Evolutionary conservation across 2,329 filamentous ascomycete species (phyloP).

Genomic region (Fusarium humuli): DNA sequence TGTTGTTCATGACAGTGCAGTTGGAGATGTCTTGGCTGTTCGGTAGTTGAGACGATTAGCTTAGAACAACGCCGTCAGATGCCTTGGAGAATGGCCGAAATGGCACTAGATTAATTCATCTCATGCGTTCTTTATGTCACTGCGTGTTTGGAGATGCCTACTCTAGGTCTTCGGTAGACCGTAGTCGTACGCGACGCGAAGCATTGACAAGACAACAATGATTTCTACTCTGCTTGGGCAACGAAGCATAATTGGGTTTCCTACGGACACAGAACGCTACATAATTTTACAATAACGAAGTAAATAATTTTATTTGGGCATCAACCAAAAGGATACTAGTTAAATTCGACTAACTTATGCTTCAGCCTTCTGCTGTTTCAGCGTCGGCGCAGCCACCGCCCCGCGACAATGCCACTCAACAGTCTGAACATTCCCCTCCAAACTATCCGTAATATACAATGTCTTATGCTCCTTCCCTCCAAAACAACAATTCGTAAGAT

Average conservation of each 20-base stretch:
- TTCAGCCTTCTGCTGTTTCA: neutral
- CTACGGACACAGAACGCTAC: neutral
- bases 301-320: fast-evolving
- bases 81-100: neutral
- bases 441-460: slow-evolving; percentile 55
- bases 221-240: fast-evolving
- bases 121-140: fast-evolving
- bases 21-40: neutral
- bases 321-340: too few species aligned
- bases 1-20: neutral
- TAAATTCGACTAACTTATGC: neutral
- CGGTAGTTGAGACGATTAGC: neutral
- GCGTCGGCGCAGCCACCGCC: slow-evolving; percentile 17
- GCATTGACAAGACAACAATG: fast-evolving
- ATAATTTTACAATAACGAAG: fast-evolving
- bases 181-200: neutral
- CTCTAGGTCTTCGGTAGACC: too few species aligned
- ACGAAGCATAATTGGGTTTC: too few species aligned
- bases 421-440: slow-evolving; percentile 52
- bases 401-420: slow-evolving; percentile 51
- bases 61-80: too few species aligned
- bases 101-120: neutral
- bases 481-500: slow-evolving; percentile 57
- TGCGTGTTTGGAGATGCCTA: neutral
- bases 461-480: slow-evolving; percentile 53